Base-by-base conservation (phyloP, 768 basidiomycete genomes). In the Lactifluus rugatus region DNA sequence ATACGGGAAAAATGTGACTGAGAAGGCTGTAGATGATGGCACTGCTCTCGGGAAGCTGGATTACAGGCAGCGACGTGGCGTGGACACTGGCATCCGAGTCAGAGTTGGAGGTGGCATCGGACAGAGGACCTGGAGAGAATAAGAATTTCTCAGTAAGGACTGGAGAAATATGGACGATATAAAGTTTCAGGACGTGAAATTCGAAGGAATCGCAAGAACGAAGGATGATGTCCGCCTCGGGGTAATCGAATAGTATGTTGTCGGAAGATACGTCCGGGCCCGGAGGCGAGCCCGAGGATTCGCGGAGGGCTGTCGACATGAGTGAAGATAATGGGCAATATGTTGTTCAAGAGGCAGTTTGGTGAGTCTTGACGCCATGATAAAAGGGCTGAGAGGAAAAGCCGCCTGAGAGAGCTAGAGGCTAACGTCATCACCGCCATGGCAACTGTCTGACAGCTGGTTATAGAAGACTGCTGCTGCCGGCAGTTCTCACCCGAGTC, bases 151-250 rank as follows among this genome's bases (percentile, higher is more conserved):
- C 28, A 31, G 64, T 62, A 61, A 79, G 72, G 11, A 78, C 66
- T 4, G 73, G 64, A 14, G 75, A 79, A 3, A 76, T 75, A 56
- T 69, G 73, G 25, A 72, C 69, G 42, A 81, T 65, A 32, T 77
- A 71, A 41, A 73, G 62, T 44, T 72, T 75, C 65, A 76, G 73
- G 46, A 81, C 68, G 31, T 71, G 74, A 62, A 80, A 79, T 11
- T 71, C 62, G 8, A 72, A 70, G 6, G 70, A 73, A 56, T 81
- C 77, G 0, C 70, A 65, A 17, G 77, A 73, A 42, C 72, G 71
- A 39, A 80, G 67, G 48, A 75, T 69, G 54, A 77, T 62, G 57
- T 78, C 76, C 5, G 74, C 76, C n/a, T 74, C 71, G 21, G 52
- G 66, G 49, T 73, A 71, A 62, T 77, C 66, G 69, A 79, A 75